Evolutionary conservation across 2,329 filamentous ascomycete genomes (phyloP).

Genomic region (Tothia fuscella): DNA sequence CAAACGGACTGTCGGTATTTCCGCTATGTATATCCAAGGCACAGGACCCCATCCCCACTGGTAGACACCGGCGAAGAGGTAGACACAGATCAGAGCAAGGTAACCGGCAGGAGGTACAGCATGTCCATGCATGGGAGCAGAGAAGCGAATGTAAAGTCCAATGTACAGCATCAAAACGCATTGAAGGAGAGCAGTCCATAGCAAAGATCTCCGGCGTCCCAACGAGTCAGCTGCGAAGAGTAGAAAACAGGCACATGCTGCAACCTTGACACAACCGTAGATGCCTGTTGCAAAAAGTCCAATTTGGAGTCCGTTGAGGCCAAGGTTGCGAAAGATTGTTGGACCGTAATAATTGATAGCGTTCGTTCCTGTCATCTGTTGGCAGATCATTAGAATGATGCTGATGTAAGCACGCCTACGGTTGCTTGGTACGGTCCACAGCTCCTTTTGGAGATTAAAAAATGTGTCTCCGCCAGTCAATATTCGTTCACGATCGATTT

Average conservation of each 20-base stretch:
- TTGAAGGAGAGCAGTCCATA: constrained; percentile 54
- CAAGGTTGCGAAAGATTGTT: constrained; percentile 54
- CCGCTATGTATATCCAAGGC: constrained; percentile 61
- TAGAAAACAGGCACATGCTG: constrained; percentile 51
- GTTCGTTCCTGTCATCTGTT: constrained; percentile 53
- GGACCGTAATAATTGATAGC: constrained; percentile 56
- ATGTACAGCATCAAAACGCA: constrained; percentile 55
- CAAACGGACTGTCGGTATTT: constrained; percentile 57
- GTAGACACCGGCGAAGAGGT: constrained; percentile 59
- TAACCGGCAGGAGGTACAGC: constrained; percentile 55
- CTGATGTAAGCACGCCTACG: constrained; percentile 53
- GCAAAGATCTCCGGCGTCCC: constrained; percentile 48
- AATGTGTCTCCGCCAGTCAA: constrained; percentile 40
- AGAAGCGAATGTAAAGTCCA: constrained; percentile 55
- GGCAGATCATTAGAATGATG: constrained; percentile 53
- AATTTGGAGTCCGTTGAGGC: constrained; percentile 43
- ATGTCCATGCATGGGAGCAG: constrained; percentile 42
- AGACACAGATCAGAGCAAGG: constrained; percentile 58
- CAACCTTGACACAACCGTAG: constrained; percentile 61
- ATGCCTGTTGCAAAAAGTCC: constrained; percentile 62
- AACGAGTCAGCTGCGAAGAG: constrained; percentile 57
- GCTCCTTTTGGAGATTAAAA: constrained; percentile 27
- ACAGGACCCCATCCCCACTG: constrained; percentile 52
- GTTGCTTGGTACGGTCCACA: constrained; percentile 37
- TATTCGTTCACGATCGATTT: constrained; percentile 42